Percentiles rank a stretch among this genome's conserved stretches.
Conservation (phyloP, 495 filamentous ascomycete species). For the Xeromyces bisporus region DNA sequence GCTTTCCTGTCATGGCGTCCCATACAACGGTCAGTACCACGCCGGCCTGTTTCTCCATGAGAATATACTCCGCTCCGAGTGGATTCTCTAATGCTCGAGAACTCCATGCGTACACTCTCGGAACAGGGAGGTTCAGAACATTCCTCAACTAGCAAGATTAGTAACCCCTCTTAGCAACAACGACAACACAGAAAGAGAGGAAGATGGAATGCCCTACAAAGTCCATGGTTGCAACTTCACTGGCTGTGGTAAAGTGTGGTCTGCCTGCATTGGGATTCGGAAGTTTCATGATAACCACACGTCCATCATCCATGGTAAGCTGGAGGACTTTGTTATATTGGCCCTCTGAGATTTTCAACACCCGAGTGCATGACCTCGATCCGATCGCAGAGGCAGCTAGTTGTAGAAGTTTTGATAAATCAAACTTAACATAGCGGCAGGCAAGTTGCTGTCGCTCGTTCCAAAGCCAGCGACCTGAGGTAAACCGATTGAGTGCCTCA, state of each 20-base stretch:
- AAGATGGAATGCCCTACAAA: constrained; percentile 13
- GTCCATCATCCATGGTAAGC: constrained; percentile 22
- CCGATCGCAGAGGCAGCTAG: constrained; percentile 10
- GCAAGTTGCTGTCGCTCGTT: constrained; percentile 12
- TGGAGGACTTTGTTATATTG: constrained; percentile 22
- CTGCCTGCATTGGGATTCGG: constrained; percentile 22
- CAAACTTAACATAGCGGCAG: constrained; percentile 12
- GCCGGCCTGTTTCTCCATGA: constrained; percentile 17
- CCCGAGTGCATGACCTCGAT: constrained; percentile 8
- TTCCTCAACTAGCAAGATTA: constrained; percentile 11
- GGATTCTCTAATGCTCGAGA: constrained; percentile 13
- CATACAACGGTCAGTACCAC: constrained; percentile 10
- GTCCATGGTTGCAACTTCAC: constrained; percentile 27
- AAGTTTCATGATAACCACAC: constrained; percentile 16
- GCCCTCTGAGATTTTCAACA: constrained; percentile 20
- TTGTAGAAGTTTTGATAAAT: constrained; percentile 9
- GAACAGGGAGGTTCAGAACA: constrained; percentile 12
- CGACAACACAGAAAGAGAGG: constrained; percentile 2
- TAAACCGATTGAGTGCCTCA: constrained; percentile 10
- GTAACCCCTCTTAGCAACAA: background rate
- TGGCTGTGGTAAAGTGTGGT: constrained; percentile 18
- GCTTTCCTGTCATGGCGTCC: constrained; percentile 9
- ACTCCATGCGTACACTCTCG: constrained; percentile 15
- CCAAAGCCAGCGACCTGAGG: constrained; percentile 14
- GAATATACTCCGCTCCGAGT: constrained; percentile 17